Evolutionary conservation across 805 yeast genomes (phyloP).

Genomic region (Lachancea kluyveri): DNA sequence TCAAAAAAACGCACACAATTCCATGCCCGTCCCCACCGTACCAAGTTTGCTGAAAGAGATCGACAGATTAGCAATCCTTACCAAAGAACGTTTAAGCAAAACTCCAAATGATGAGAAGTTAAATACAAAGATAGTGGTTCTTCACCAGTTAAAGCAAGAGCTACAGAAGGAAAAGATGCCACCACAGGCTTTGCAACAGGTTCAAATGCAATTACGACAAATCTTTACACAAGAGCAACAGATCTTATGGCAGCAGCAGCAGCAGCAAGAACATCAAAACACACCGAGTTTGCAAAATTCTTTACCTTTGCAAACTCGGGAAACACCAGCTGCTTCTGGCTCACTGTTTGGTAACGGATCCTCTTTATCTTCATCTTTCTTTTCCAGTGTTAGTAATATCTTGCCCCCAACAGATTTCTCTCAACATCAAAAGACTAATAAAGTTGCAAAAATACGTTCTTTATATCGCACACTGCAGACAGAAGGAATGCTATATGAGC

Average conservation of each 20-base stretch:
- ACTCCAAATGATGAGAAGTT: slow-evolving; percentile 31
- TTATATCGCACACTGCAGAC: slow-evolving; percentile 6
- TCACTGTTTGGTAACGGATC: slow-evolving; percentile 6
- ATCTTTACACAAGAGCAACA: slow-evolving; percentile 34
- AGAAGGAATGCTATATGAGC: slow-evolving; percentile 21
- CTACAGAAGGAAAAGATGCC: slow-evolving; percentile 31
- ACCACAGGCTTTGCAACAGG: slow-evolving; percentile 26
- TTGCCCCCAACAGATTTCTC: slow-evolving; percentile 5
- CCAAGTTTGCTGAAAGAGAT: slow-evolving; percentile 30
- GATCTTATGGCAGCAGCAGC: slow-evolving; percentile 27
- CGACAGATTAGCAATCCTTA: slow-evolving; percentile 31
- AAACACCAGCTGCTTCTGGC: too few species aligned
- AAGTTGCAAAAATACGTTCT: slow-evolving; percentile 2
- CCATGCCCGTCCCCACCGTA: slow-evolving; percentile 13
- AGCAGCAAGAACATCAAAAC: slow-evolving; percentile 23
- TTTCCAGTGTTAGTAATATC: slow-evolving; percentile 6
- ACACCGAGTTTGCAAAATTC: slow-evolving; percentile 6
- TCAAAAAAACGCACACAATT: slow-evolving; percentile 24
- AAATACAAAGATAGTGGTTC: slow-evolving; percentile 28
- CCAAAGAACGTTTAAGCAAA: slow-evolving; percentile 28
- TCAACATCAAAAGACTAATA: background rate
- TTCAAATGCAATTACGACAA: slow-evolving; percentile 36
- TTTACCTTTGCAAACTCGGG: slow-evolving; percentile 3
- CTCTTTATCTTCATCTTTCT: slow-evolving; percentile 6
- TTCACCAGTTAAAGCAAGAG: slow-evolving; percentile 32